These are phyloP conservation scores for Huiozyma sinensis DNA, from an alignment of 805 yeast genomes.

Conservation along the genomic window DNA sequence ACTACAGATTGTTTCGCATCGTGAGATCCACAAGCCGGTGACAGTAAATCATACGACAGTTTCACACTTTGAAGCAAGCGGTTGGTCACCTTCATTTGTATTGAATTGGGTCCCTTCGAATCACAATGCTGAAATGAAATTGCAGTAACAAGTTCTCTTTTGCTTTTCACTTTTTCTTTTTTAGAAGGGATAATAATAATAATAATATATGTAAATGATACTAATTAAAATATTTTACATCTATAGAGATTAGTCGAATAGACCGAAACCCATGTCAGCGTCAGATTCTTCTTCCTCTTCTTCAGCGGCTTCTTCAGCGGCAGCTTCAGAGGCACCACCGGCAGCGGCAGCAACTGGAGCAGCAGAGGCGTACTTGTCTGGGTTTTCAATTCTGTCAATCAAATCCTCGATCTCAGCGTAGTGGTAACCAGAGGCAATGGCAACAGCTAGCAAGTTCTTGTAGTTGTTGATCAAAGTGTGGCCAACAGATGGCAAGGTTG, in stretches of 20 bases:
- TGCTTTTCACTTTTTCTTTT: neutral
- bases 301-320: conserved; percentile 63
- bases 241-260: conserved; percentile 69
- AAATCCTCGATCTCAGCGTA: conserved; percentile 98
- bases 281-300: conserved; percentile 60
- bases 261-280: conserved; percentile 96
- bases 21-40: neutral
- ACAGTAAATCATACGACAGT: neutral
- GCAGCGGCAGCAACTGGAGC: conserved; percentile 95
- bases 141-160: neutral
- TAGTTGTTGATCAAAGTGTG: conserved; percentile 98
- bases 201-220: neutral
- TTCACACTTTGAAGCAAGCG: neutral
- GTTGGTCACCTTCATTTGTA: neutral
- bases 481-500: conserved; percentile 98
- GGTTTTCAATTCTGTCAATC: conserved; percentile 99
- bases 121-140: neutral
- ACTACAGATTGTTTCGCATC: conserved; percentile 30
- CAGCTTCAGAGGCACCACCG: conserved; percentile 45
- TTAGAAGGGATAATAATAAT: neutral
- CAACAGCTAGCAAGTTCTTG: conserved; percentile 96
- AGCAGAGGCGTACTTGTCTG: conserved; percentile 99
- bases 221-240: conserved; percentile 33
- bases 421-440: conserved; percentile 97
- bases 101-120: neutral